A percentile compares a stretch with the other conserved stretches of the same genome.
phyloP scores from a whole-genome alignment of 2,329 filamentous ascomycete genomes.

The Elsinoe necatrix region DNA sequence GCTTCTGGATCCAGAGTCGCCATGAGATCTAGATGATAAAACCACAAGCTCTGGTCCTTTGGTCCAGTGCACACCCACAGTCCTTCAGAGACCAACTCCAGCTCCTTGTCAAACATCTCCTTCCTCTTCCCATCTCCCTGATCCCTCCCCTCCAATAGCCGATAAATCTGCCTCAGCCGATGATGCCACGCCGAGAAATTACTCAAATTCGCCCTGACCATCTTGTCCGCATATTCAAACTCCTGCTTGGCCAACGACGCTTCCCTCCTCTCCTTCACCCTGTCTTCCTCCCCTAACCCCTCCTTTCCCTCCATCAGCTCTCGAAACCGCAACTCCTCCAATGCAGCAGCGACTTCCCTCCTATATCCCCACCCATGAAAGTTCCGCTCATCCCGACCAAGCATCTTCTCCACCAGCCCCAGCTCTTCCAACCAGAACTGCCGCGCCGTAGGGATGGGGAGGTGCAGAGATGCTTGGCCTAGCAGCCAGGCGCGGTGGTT shows the following conservation, averaged over 20 bases:
- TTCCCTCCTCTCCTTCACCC: conserved; percentile 24
- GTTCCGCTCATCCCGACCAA: conserved; percentile 76
- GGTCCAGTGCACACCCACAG: conserved; percentile 69
- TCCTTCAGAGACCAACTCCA: conserved; percentile 65
- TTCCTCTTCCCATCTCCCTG: conserved; percentile 56
- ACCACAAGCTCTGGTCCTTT: conserved; percentile 93
- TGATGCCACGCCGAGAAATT: conserved; percentile 98
- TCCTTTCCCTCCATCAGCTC: conserved; percentile 17
- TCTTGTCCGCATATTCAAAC: conserved; percentile 82
- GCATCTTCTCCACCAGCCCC: conserved; percentile 75
- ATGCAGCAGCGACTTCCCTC: conserved; percentile 63
- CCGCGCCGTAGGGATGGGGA: conserved; percentile 50
- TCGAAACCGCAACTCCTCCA: conserved; percentile 50
- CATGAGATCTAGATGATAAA: conserved; percentile 87
- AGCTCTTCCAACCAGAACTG: conserved; percentile 79
- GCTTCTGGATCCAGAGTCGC: conserved; percentile 51
- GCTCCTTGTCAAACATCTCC: conserved; percentile 66
- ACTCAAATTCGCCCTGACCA: conserved; percentile 75
- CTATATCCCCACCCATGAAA: conserved; percentile 97
- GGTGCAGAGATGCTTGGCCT: conserved; percentile 56
- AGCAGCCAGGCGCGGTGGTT: conserved; percentile 87
- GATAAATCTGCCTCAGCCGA: conserved; percentile 72
- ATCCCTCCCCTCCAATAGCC: conserved; percentile 60
- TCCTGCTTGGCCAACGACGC: conserved; percentile 66
- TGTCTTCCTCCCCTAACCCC: conserved; percentile 27